Evolutionary conservation across 805 yeast species (phyloP).

Genomic region (Candida fluviatilis): DNA sequence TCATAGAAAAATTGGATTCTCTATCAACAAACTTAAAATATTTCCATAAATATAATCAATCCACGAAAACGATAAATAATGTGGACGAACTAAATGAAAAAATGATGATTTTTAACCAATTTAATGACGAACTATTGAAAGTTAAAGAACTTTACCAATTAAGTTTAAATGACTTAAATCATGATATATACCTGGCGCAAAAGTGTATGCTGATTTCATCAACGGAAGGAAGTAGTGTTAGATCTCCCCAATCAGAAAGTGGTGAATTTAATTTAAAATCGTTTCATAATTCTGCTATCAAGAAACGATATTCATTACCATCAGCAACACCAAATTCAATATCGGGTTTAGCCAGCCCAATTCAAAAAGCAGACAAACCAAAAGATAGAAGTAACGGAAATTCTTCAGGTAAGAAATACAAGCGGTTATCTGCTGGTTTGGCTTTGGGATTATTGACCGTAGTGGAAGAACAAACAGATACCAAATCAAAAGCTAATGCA

Average conservation of each 20-base stretch:
- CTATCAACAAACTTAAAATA: conserved; percentile 32
- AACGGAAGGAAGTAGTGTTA: conserved; percentile 5
- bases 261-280: conserved; percentile 25
- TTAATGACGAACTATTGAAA: conserved; percentile 25
- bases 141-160: conserved; percentile 28
- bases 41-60: conserved; percentile 34
- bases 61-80: conserved; percentile 20
- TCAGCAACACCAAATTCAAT: background rate
- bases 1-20: conserved; percentile 28
- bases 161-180: conserved; percentile 23
- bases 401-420: conserved; percentile 18
- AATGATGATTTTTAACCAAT: conserved; percentile 31
- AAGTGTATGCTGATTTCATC: background rate
- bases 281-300: conserved; percentile 25
- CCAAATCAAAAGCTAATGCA: conserved; percentile 1
- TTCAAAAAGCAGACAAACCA: background rate
- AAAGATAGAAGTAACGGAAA: background rate
- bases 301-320: conserved; percentile 22
- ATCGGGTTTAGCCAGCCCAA: conserved; percentile 2
- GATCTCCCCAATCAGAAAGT: conserved; percentile 4
- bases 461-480: conserved; percentile 21
- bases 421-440: conserved; percentile 33
- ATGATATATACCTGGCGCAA: conserved; percentile 9
- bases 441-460: conserved; percentile 37
- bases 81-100: conserved; percentile 35